Conservation (phyloP, 139 green algal genomes). For the Chlorella sp. region DNA sequence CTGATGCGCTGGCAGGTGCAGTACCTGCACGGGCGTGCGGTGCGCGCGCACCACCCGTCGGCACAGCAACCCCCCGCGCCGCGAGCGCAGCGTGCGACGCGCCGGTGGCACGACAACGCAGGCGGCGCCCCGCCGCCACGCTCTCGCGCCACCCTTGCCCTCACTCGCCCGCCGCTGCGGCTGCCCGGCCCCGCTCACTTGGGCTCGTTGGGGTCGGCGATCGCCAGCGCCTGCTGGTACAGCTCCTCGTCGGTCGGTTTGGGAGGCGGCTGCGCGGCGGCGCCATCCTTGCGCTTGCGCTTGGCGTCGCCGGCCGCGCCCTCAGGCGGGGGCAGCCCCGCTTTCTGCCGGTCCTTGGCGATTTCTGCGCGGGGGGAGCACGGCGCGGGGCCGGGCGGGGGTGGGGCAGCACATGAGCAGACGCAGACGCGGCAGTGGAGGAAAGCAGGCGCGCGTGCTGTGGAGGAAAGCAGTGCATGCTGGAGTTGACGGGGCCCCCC, state of each 20-base stretch:
- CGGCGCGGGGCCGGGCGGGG: not conserved
- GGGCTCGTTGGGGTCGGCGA: conserved; percentile 22
- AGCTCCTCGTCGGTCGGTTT: conserved; percentile 24
- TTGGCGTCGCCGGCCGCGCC: conserved; percentile 15
- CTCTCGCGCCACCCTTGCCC: no score
- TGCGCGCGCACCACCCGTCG: no score
- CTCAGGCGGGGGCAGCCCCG: conserved; percentile 55
- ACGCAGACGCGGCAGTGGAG: not conserved
- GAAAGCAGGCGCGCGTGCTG: not conserved
- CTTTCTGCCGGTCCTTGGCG: conserved; percentile 47
- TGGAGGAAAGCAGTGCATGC: no score
- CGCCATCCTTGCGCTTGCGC: conserved; percentile 23
- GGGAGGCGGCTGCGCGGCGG: conserved; percentile 2
- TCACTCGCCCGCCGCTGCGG: no score
- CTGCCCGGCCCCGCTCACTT: no score
- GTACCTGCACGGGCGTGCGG: no score
- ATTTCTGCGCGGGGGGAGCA: conserved; percentile 44
- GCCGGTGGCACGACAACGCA: no score
- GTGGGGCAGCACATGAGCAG: not conserved
- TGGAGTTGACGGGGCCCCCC: no score
- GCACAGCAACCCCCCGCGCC: no score
- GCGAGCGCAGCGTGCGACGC: no score
- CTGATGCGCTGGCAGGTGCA: conserved; percentile 81
- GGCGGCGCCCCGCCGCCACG: no score
- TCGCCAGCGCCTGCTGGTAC: conserved; percentile 29